These are phyloP conservation scores for Furcasterigmium furcatum DNA, from an alignment of 2,329 filamentous ascomycete species.

Conservation along the genomic window DNA sequence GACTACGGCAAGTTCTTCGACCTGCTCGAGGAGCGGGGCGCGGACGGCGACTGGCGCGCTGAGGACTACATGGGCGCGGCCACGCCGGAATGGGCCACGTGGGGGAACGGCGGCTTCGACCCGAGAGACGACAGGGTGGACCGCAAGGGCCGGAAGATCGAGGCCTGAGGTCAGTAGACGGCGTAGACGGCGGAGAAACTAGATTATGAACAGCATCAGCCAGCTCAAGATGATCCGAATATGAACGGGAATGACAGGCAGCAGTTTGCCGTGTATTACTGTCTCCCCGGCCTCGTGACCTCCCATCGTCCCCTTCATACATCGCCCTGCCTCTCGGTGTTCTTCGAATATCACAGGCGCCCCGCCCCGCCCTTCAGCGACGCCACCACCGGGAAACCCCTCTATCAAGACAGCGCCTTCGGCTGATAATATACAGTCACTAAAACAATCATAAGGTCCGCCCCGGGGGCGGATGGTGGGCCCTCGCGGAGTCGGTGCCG, in stretches of 20 bases:
- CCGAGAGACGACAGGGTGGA: slow-evolving; percentile 85
- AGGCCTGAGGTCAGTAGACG: too few relatives aligned
- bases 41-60: slow-evolving; percentile 70
- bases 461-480: not conserved
- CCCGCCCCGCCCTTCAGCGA: too few relatives aligned
- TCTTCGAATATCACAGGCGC: not conserved
- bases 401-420: not conserved
- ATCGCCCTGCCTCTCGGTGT: not conserved
- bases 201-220: too few relatives aligned
- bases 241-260: too few relatives aligned
- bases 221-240: too few relatives aligned
- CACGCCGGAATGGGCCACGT: slow-evolving; percentile 91
- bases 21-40: slow-evolving; percentile 66
- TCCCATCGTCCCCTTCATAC: too few relatives aligned
- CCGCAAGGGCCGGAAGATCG: slow-evolving; percentile 72
- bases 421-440: not conserved
- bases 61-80: slow-evolving; percentile 86
- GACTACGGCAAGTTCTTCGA: slow-evolving; percentile 89
- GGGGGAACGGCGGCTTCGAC: slow-evolving; percentile 94
- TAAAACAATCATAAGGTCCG: not conserved
- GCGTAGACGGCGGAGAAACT: too few relatives aligned
- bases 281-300: too few relatives aligned
- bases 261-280: too few relatives aligned
- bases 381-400: not conserved
- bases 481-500: too few relatives aligned